Evolutionary conservation across 805 yeast species (phyloP), one percentile per base, ranked within the genome.

Genomic region (Candida ortonii): DNA sequence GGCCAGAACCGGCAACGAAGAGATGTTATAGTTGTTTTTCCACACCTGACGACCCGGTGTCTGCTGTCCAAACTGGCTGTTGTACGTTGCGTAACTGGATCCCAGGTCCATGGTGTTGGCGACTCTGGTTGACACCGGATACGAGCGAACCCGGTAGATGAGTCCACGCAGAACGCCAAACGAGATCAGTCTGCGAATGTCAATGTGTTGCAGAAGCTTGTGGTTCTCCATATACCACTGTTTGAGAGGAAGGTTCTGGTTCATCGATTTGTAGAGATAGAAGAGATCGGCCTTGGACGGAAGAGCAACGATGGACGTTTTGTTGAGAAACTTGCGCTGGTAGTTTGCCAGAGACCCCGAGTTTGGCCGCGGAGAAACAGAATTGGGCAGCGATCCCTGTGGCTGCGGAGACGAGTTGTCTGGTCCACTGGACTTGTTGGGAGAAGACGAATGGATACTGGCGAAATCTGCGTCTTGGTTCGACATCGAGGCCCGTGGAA

Each of bases 81-180:
- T 34, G 31, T 34, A 31, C 13, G 16, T 33, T 7, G 37, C 9
- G 22, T 27, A 32, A 14, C 44, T 39, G 20, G 43, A 25, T 10
- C 46, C 49, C 13, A 39, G 12, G 14, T 68, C 73, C 3, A 64
- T 50, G 0, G 66, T 57, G 25, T 61, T 59, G n/a, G 61, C 59
- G 10, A 70, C 51, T 27, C 61, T 56, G 22, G 59, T 64, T 33
- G 76, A 57, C 1, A 85, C 62, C 0, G 97, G 97, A 52, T 76
- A 85, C 14, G 88, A 66, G 36, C 83, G 73, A 1, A 88, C 84
- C 33, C 97, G 63, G 54, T 88, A 88, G 7, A 94, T 81, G 5
- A 93, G 51, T 0, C 95, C 87, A 41, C 87, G 73, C 16, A 86
- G 65, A 2, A 86, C 71, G 1, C 99, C 99, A 66, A 89, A 93